Evolutionary conservation across 2,329 filamentous ascomycete species (phyloP), one percentile per base, ranked within the genome.

Genomic region (Xylariales sp.): DNA sequence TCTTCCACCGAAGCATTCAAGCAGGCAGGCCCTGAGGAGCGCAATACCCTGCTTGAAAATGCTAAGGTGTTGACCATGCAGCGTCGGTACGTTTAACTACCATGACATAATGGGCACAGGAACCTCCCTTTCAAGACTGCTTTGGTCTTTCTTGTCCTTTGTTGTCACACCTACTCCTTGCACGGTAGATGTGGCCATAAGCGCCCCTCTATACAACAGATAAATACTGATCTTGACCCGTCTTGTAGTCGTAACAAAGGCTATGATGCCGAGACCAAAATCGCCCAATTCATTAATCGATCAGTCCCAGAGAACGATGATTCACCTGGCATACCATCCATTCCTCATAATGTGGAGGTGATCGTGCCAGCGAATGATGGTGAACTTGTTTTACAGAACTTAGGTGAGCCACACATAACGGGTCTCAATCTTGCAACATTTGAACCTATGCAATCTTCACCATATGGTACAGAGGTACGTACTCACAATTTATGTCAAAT

Each of bases 11-110:
- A 48, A n/a, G 20, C 25, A 1, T 54, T 32, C 37, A 37, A 43
- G 35, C 35, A 36, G 16, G 40, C 46, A 3, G 23, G 21, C 17
- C 10, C 25, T 14, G 25, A 27, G 13, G 40, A 40, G 4, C 32
- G 42, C 13, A 37, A 39, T 12, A 18, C 11, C 18, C 45, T 51
- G 4, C 32, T 50, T 6, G 40, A 42, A 5, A 17, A 37, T 0
- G 36, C 40, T 2, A 45, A 53, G 38, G 36, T 40, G 6, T 30
- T 46, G 1, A 40, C 49, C n/a, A 43, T 51, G 45, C 38, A 45
- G 3, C 43, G 45, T 5, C 52, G 52, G 13, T 20, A 10, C 6
- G 30, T 20, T n/a, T n/a, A n/a, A n/a, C n/a, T n/a, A n/a, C n/a
- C n/a, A n/a, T 38, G 40, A 2, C 18, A 14, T 16, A 8, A 25